phyloP scores from a whole-genome alignment of 352 stramenopile species.

The Pythium guiyangense region DNA sequence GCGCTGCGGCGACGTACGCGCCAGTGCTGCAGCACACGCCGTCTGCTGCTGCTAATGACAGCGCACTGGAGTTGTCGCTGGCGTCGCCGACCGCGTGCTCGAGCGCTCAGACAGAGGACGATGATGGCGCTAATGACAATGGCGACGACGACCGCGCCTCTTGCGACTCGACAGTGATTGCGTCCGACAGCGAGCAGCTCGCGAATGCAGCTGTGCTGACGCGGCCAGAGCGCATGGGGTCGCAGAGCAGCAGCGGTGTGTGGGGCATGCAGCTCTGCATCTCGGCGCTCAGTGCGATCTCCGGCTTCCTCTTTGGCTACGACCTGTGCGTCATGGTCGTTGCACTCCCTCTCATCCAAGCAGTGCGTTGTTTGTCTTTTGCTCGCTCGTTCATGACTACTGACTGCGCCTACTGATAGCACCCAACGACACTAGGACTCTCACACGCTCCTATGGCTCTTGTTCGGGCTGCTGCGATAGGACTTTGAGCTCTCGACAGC shows the following conservation, averaged over 20 bases:
- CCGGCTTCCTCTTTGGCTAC: conserved; percentile 72
- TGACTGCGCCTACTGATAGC: not conserved
- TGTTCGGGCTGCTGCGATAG: conserved; percentile 6
- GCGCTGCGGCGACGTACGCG: conserved; percentile 1
- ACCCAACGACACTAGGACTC: not conserved
- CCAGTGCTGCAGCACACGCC: conserved; percentile 11
- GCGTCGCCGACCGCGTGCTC: not conserved
- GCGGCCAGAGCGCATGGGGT: not conserved
- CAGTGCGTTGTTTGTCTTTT: conserved; percentile 13
- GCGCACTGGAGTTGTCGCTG: not conserved
- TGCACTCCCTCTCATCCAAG: conserved; percentile 57
- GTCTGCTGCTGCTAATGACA: not conserved
- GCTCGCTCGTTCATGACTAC: no score
- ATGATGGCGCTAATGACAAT: not conserved
- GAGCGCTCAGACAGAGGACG: not conserved
- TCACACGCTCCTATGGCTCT: not conserved
- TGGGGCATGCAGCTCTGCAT: conserved; percentile 40
- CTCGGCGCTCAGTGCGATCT: conserved; percentile 58
- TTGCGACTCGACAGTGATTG: not conserved
- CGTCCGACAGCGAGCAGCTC: conserved; percentile 8
- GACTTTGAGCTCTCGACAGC: conserved; percentile 50
- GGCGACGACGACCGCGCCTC: not conserved
- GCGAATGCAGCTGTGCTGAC: not conserved
- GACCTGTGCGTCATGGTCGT: conserved; percentile 77
- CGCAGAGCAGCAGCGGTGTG: not conserved